Conservation (phyloP, 148 eudicot species). For the Fagopyrum esculentum region DNA sequence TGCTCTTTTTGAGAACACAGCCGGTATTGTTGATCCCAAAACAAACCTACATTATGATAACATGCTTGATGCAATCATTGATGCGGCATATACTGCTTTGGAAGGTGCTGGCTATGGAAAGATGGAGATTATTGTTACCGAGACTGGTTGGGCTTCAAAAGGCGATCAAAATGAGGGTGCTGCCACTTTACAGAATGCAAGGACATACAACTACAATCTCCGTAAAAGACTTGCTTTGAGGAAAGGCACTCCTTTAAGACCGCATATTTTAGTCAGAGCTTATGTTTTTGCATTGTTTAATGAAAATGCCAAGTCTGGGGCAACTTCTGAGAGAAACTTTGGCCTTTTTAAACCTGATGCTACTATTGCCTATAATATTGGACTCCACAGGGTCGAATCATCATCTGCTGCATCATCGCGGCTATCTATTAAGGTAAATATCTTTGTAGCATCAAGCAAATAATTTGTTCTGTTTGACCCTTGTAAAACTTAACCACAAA, state of each 20-base stretch:
- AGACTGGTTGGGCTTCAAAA: slow-evolving; percentile 87
- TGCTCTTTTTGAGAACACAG: slow-evolving; percentile 51
- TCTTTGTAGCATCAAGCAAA: not conserved
- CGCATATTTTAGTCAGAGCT: slow-evolving; percentile 48
- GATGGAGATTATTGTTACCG: slow-evolving; percentile 78
- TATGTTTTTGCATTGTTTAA: slow-evolving; percentile 74
- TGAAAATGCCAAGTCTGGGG: slow-evolving; percentile 64
- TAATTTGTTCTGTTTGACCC: not conserved
- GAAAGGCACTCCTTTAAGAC: slow-evolving; percentile 77
- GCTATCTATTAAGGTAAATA: slow-evolving; percentile 41
- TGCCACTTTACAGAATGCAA: slow-evolving; percentile 64
- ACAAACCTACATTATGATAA: slow-evolving; percentile 71
- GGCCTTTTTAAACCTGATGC: slow-evolving; percentile 81
- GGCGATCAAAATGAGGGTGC: slow-evolving; percentile 71
- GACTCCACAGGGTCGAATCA: slow-evolving; percentile 52
- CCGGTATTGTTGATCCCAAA: slow-evolving; percentile 50
- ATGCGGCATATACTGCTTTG: slow-evolving; percentile 81
- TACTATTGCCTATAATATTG: slow-evolving; percentile 55
- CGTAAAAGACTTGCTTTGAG: slow-evolving; percentile 72
- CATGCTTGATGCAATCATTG: slow-evolving; percentile 79
- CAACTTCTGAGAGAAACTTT: slow-evolving; percentile 66
- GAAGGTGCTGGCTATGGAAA: slow-evolving; percentile 60
- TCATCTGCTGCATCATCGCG: slow-evolving; percentile 38
- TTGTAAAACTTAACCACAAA: not conserved
- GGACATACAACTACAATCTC: slow-evolving; percentile 63